Percentiles rank a stretch among this genome's conserved stretches.
Evolutionary conservation across 75 land plant species (phyloP).

Genomic region (Pinus taeda): DNA sequence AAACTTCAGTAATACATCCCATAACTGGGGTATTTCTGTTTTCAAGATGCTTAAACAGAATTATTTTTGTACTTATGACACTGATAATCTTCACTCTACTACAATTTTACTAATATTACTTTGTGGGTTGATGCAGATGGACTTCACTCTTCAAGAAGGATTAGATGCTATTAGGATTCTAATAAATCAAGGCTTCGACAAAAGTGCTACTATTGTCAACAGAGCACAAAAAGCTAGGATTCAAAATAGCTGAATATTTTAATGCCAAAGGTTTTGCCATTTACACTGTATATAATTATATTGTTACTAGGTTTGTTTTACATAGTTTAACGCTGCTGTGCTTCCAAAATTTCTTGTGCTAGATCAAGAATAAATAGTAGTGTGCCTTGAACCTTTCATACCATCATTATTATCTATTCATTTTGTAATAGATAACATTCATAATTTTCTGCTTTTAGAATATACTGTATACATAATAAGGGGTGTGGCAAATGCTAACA

Average conservation of each 20-base stretch:
- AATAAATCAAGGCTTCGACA: slow-evolving; percentile 46
- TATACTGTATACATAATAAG: no score
- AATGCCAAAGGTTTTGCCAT: no score
- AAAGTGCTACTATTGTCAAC: slow-evolving; percentile 56
- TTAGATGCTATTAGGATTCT: slow-evolving; percentile 57
- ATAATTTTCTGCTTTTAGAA: no score
- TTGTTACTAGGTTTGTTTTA: no score
- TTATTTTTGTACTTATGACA: background rate
- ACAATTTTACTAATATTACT: background rate
- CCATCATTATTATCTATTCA: no score
- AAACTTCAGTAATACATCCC: background rate
- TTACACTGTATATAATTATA: no score
- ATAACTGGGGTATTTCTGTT: background rate
- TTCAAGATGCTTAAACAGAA: background rate
- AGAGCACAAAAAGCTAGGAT: slow-evolving; percentile 14
- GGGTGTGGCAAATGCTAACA: no score
- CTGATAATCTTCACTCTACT: background rate
- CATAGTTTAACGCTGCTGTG: no score
- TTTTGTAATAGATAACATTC: no score
- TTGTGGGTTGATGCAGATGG: slow-evolving; percentile 34
- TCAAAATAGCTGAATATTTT: slow-evolving; percentile 10
- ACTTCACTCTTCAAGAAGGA: slow-evolving; percentile 50
- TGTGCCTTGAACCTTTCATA: no score
- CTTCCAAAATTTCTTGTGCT: no score
- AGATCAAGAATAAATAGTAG: no score